Evolutionary conservation across 371 early-diverging fungal genomes (phyloP).

Genomic region (Mycotypha africana): DNA sequence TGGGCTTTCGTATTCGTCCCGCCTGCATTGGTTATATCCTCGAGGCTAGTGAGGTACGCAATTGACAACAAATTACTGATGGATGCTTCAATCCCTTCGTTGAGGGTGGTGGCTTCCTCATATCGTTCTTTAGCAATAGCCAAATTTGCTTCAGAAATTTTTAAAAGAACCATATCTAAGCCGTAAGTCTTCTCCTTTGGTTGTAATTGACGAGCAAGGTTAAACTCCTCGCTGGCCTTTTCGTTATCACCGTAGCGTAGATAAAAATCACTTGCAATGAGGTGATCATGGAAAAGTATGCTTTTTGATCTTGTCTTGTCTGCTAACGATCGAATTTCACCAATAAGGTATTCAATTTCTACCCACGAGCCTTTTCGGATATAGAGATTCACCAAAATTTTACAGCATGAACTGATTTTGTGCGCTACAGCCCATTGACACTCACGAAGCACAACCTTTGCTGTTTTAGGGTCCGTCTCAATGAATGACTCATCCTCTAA

Average conservation of each 20-base stretch:
- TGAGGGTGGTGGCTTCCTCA: too few relatives aligned
- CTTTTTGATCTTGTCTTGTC: slow-evolving; percentile 40
- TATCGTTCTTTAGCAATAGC: too few relatives aligned
- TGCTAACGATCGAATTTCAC: slow-evolving; percentile 53
- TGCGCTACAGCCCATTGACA: slow-evolving; percentile 38
- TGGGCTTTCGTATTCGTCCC: too few relatives aligned
- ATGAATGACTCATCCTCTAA: background rate
- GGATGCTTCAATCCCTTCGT: too few relatives aligned
- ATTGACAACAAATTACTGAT: too few relatives aligned
- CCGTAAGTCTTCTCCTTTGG: slow-evolving; percentile 11
- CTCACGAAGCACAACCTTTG: slow-evolving; percentile 21
- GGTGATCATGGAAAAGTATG: too few relatives aligned
- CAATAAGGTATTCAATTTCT: slow-evolving; percentile 65
- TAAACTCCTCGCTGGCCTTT: slow-evolving; percentile 23
- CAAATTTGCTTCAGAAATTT: slow-evolving; percentile 44
- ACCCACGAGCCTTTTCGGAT: slow-evolving; percentile 59
- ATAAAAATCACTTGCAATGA: slow-evolving; percentile 51
- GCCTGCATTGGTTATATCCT: too few relatives aligned
- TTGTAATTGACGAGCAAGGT: background rate
- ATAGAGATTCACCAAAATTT: slow-evolving; percentile 49
- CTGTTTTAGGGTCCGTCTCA: background rate
- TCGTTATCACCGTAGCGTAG: slow-evolving; percentile 42
- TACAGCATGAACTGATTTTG: slow-evolving; percentile 43
- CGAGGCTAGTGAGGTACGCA: too few relatives aligned
- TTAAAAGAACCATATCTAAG: slow-evolving; percentile 17